A percentile compares a stretch with the other conserved stretches of the same genome.
These are phyloP conservation scores for Starmerella stigmatis DNA, from an alignment of 805 yeast genomes.

Conservation along the genomic window DNA sequence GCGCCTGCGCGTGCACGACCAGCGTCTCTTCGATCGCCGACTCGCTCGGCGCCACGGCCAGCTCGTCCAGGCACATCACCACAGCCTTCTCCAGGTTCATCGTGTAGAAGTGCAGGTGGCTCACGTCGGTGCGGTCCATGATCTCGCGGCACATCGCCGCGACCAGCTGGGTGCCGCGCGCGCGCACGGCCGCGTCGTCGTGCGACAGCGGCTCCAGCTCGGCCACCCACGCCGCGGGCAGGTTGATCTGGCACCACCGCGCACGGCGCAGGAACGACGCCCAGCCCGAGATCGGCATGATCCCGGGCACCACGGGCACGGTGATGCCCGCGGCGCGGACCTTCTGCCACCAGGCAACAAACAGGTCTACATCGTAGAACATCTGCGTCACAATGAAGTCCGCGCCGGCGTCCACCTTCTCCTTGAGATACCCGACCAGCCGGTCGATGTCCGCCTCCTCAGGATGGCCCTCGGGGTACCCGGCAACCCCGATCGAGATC, in stretches of 20 bases:
- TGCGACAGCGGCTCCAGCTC: slow-evolving; percentile 73
- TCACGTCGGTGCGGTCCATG: slow-evolving; percentile 57
- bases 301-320: slow-evolving; percentile 91
- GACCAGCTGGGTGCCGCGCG: slow-evolving; percentile 70
- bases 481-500: slow-evolving; percentile 93
- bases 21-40: slow-evolving; percentile 23
- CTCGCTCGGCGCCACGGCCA: slow-evolving; percentile 38
- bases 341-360: slow-evolving; percentile 67
- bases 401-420: slow-evolving; percentile 90
- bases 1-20: slow-evolving; percentile 8
- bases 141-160: slow-evolving; percentile 66
- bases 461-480: slow-evolving; percentile 95
- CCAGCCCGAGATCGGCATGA: slow-evolving; percentile 97
- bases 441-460: slow-evolving; percentile 55
- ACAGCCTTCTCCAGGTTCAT: slow-evolving; percentile 94
- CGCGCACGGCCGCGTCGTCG: slow-evolving; percentile 81
- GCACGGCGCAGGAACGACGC: slow-evolving; percentile 89
- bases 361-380: slow-evolving; percentile 88
- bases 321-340: slow-evolving; percentile 63
- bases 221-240: slow-evolving; percentile 64
- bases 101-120: slow-evolving; percentile 90
- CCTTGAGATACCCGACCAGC: slow-evolving; percentile 57
- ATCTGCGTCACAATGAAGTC: slow-evolving; percentile 89
- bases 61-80: slow-evolving; percentile 69
- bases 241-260: slow-evolving; percentile 76